phyloP scores from a whole-genome alignment of 768 basidiomycete species.

The Cystofilobasidium ferigula region DNA sequence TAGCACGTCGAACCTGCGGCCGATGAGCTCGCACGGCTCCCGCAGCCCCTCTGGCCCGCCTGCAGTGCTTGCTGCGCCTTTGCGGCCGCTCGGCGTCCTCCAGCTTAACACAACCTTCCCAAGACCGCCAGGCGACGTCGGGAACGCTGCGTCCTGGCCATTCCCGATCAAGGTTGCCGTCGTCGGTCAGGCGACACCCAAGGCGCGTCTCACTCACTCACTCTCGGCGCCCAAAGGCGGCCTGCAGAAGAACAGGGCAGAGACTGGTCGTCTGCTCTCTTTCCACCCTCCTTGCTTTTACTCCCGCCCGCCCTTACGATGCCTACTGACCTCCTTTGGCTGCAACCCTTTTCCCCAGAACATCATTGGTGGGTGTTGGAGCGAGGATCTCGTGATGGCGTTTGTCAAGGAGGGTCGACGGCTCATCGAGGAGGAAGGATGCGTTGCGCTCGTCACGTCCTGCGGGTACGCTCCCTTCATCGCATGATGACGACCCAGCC shows the following conservation, averaged over 20 bases:
- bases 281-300: too few species aligned
- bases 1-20: too few species aligned
- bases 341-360: neutral
- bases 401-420: slow-evolving; percentile 29
- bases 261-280: neutral
- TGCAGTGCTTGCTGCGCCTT: neutral
- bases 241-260: too few species aligned
- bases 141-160: slow-evolving; percentile 27
- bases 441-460: slow-evolving; percentile 29
- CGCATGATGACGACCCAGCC: too few species aligned
- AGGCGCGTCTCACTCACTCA: too few species aligned
- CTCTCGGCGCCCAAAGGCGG: too few species aligned
- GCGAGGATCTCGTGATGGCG: slow-evolving; percentile 28
- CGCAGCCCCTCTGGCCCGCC: too few species aligned
- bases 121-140: slow-evolving; percentile 29
- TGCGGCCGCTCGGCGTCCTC: slow-evolving; percentile 26
- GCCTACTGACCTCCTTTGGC: neutral
- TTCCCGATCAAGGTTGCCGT: slow-evolving; percentile 29
- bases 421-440: slow-evolving; percentile 29
- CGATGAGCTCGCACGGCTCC: too few species aligned
- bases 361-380: slow-evolving; percentile 28
- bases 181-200: slow-evolving; percentile 26
- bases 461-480: slow-evolving; percentile 24
- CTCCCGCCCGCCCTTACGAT: neutral
- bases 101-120: slow-evolving; percentile 31